phyloP scores from a whole-genome alignment of 768 basidiomycete genomes.

The Boletus tomentosulus region DNA sequence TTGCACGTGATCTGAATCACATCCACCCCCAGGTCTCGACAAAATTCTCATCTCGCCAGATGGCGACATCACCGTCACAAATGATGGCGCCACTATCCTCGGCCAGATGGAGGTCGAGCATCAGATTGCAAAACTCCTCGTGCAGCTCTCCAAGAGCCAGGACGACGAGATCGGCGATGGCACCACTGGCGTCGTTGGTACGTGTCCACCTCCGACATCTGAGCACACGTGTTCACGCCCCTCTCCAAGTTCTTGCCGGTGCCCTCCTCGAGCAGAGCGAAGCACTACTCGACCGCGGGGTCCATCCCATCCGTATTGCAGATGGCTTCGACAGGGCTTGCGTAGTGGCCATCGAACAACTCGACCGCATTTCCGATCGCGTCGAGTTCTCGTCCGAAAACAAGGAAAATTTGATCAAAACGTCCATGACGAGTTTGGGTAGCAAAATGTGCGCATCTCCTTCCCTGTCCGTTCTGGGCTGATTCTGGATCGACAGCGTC shows the following conservation, averaged over 20 bases:
- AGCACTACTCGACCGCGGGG: constrained; percentile 94
- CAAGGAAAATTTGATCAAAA: constrained; percentile 86
- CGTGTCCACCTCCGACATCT: constrained; percentile 32
- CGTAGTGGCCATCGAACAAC: constrained; percentile 80
- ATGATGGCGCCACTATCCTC: constrained; percentile 97
- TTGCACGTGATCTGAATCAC: constrained; percentile 9
- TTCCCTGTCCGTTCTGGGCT: not conserved
- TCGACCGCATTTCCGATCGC: constrained; percentile 86
- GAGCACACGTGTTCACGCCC: constrained; percentile 1
- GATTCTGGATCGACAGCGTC: constrained; percentile 53
- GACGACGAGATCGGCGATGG: constrained; percentile 99
- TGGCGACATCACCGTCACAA: constrained; percentile 98
- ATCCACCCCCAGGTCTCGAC: constrained; percentile 66
- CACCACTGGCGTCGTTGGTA: constrained; percentile 98
- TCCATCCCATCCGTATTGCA: constrained; percentile 98
- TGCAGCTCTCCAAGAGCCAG: constrained; percentile 95
- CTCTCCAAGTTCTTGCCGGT: constrained; percentile 84
- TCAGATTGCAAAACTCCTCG: constrained; percentile 96
- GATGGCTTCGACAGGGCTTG: constrained; percentile 98
- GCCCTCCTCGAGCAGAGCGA: constrained; percentile 94
- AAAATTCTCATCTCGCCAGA: constrained; percentile 94
- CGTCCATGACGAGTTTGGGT: constrained; percentile 93
- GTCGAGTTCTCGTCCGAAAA: constrained; percentile 81
- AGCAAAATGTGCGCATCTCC: constrained; percentile 79
- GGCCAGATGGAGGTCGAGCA: constrained; percentile 99